Conservation (phyloP, 208 protist species). For the Wallacemonas sp. region DNA sequence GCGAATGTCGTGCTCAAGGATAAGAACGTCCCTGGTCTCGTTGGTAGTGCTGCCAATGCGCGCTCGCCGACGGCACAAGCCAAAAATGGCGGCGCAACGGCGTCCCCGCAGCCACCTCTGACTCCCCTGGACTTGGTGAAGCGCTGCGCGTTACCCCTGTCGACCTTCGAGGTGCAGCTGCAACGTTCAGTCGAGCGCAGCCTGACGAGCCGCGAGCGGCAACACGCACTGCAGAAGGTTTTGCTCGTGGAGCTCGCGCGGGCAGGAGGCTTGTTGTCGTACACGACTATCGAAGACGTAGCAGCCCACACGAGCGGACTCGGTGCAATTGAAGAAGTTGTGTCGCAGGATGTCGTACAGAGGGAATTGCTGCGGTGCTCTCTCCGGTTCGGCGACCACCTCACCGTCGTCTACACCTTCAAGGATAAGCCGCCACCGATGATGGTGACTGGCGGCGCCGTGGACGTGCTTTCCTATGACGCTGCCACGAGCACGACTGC, state of each 20-base stretch:
- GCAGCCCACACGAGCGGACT: slow-evolving; percentile 8
- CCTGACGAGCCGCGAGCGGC: slow-evolving; percentile 47
- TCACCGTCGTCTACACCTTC: slow-evolving; percentile 17
- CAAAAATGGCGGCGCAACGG: no score
- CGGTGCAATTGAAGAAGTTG: slow-evolving; percentile 35
- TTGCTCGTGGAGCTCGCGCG: slow-evolving; percentile 35
- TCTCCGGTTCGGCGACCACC: slow-evolving; percentile 39
- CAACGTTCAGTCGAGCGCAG: slow-evolving; percentile 41
- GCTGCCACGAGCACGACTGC: not conserved
- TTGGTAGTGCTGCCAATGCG: no score
- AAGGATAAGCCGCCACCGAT: slow-evolving; percentile 9
- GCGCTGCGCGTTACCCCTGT: slow-evolving; percentile 15
- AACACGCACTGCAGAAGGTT: slow-evolving; percentile 48
- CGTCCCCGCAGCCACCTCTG: not conserved
- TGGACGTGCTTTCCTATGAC: slow-evolving; percentile 12
- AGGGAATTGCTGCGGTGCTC: slow-evolving; percentile 28
- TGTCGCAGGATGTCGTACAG: slow-evolving; percentile 24
- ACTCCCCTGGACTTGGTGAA: slow-evolving; percentile 5
- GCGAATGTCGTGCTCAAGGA: not conserved
- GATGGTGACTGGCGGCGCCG: not conserved
- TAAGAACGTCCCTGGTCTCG: no score
- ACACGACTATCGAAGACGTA: not conserved
- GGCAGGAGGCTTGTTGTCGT: slow-evolving; percentile 23
- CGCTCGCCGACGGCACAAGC: no score
- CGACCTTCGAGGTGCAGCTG: slow-evolving; percentile 31